Base-by-base conservation (phyloP, 352 stramenopile species). In the Discostella stelligera region DNA sequence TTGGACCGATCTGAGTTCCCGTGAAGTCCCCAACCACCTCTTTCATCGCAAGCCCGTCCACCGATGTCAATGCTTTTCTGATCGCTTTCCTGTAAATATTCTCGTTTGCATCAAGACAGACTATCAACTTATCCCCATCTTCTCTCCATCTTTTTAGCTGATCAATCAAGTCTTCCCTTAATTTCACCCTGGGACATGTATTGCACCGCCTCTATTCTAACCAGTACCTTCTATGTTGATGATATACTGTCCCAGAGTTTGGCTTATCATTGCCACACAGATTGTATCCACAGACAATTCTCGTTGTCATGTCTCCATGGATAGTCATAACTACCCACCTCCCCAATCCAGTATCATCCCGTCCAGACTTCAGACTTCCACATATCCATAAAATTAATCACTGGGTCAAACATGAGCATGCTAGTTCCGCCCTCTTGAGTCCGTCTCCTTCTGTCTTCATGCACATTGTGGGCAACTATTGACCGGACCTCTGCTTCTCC, bases 61-160 rank as follows among this genome's bases (percentile, higher is more conserved):
- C 10, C 2, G 56, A 18, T 0, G 37, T 65, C 0, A 76, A 20
- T 11, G 20, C 14, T 30, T 56, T 76, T 0, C 58, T 59, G 21
- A 76, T 23, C 5, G 14, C 10, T 13, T 53, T 39, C 9, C 20
- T 58, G n/a, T 76, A 76, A 8, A 76, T 56, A 44, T 76, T 14
- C 16, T 76, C 58, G 58, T 76, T 76, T 8, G 68, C 68, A 56
- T 76, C 59, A 0, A 76, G n/a, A 11, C 46, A 59, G 13, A 76
- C 37, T 23, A 76, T 32, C 0, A 76, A 6, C 32, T 32, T 49
- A 14, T 64, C 30, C 10, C 68, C 59, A 0, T 61, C 49, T 5
- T 62, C 44, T 16, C 50, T 53, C 68, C 68, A 69, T 50, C 54
- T 21, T 44, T 23, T 64, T 0, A 76, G 9, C 10, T 39, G 30